Conservation (phyloP, 2,329 filamentous ascomycete genomes). For the Coleophoma cylindrospora region DNA sequence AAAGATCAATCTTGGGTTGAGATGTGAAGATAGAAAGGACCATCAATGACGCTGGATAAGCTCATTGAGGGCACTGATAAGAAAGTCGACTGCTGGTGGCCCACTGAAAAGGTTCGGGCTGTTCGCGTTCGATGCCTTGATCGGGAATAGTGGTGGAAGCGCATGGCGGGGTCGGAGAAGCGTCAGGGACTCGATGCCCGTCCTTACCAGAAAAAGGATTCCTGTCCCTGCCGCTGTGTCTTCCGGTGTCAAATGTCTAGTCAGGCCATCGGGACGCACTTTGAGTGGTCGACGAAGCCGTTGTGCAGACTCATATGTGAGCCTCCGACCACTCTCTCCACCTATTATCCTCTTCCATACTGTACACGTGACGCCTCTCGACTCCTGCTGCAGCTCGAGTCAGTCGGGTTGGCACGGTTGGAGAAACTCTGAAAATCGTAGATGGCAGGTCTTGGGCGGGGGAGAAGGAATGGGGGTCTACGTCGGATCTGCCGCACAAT, state of each 20-base stretch:
- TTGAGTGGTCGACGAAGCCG: neutral
- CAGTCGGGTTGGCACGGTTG: too few relatives aligned
- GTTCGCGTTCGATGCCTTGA: slow-evolving; percentile 12
- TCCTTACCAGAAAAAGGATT: slow-evolving; percentile 9
- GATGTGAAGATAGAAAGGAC: neutral
- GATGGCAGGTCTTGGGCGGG: too few relatives aligned
- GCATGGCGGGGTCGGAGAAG: slow-evolving; percentile 9
- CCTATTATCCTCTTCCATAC: too few relatives aligned
- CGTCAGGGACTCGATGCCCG: neutral
- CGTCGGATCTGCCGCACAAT: too few relatives aligned
- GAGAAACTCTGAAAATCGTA: too few relatives aligned
- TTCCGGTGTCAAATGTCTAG: neutral
- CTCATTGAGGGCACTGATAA: neutral
- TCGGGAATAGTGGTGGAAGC: slow-evolving; percentile 13
- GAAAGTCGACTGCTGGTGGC: neutral
- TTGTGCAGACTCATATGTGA: neutral
- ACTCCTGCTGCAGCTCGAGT: too few relatives aligned
- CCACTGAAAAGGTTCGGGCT: neutral
- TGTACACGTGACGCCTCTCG: too few relatives aligned
- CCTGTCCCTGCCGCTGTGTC: slow-evolving; percentile 5
- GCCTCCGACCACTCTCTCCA: too few relatives aligned
- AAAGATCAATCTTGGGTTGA: too few relatives aligned
- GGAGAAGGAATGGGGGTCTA: too few relatives aligned
- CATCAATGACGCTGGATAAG: neutral
- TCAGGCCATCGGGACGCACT: neutral